Evolutionary conservation across 768 basidiomycete genomes (phyloP).

Genomic region (Dacryopinax spathularia): DNA sequence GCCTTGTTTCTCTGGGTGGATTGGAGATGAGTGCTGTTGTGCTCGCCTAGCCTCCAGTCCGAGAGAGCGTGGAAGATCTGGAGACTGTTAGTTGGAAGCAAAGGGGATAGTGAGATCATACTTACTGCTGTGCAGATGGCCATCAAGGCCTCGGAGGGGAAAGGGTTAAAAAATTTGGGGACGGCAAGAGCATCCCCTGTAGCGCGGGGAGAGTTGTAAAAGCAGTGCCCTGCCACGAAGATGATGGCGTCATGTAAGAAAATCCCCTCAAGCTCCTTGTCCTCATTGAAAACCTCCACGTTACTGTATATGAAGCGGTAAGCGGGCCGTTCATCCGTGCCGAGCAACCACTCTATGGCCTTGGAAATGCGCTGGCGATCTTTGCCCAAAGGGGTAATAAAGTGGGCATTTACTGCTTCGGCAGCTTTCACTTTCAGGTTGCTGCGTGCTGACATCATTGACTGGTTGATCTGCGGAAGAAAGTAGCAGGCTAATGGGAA

Average conservation of each 20-base stretch:
- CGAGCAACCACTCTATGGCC: not conserved
- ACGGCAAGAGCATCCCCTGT: not conserved
- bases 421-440: not conserved
- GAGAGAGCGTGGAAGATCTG: not conserved
- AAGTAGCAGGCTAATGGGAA: not conserved
- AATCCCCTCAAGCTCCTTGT: not conserved
- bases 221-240: not conserved
- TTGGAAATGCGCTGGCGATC: not conserved
- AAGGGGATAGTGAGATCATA: not conserved
- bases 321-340: not conserved
- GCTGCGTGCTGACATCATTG: not conserved
- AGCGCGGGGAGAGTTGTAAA: not conserved
- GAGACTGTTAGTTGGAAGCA: not conserved
- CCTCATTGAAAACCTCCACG: not conserved
- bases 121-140: not conserved
- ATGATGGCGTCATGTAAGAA: not conserved
- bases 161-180: not conserved
- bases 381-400: not conserved
- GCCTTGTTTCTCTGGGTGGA: not conserved
- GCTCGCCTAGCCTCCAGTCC: not conserved
- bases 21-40: not conserved
- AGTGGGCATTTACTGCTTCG: not conserved
- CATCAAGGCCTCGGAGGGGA: not conserved
- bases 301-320: not conserved
- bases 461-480: not conserved